Conservation (phyloP, 495 filamentous ascomycete species). For the Talaromyces thailandensis region DNA sequence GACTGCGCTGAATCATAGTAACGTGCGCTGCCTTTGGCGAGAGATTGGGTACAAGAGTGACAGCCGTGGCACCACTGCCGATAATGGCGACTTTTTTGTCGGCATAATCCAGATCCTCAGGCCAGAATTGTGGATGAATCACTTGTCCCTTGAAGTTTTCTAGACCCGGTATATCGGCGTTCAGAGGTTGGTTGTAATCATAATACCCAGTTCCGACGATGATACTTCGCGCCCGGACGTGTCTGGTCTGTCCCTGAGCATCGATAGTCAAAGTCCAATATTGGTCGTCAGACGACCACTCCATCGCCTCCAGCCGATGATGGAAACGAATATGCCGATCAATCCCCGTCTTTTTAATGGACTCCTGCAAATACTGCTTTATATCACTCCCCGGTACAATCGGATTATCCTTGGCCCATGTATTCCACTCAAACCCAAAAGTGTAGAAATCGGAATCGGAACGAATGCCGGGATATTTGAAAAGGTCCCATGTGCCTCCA, state of each 20-base stretch:
- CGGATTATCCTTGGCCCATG: slow-evolving; percentile 48
- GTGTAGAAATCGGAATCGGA: slow-evolving; percentile 60
- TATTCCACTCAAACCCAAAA: slow-evolving; percentile 61
- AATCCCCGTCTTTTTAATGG: slow-evolving; percentile 49
- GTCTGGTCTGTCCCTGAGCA: slow-evolving; percentile 34
- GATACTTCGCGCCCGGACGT: slow-evolving; percentile 45
- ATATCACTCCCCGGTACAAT: slow-evolving; percentile 56
- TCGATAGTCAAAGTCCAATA: slow-evolving; percentile 53
- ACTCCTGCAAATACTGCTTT: slow-evolving; percentile 51
- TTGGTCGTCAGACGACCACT: slow-evolving; percentile 54
- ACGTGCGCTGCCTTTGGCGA: slow-evolving; percentile 36
- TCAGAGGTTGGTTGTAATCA: slow-evolving; percentile 50
- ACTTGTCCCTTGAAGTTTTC: slow-evolving; percentile 33
- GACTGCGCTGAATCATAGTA: slow-evolving; percentile 50
- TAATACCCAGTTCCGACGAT: slow-evolving; percentile 56
- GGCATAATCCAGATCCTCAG: slow-evolving; percentile 36
- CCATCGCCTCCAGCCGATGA: slow-evolving; percentile 43
- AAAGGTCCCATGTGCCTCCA: slow-evolving; percentile 68
- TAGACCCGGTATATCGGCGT: slow-evolving; percentile 35
- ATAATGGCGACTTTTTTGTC: slow-evolving; percentile 48
- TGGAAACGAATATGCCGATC: slow-evolving; percentile 50
- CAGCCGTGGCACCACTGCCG: slow-evolving; percentile 48
- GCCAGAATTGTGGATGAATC: slow-evolving; percentile 47
- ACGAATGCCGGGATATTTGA: slow-evolving; percentile 61
- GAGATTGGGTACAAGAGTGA: slow-evolving; percentile 40